Base-by-base conservation (phyloP, 2,329 filamentous ascomycete genomes). In the Colletotrichum sp. region DNA sequence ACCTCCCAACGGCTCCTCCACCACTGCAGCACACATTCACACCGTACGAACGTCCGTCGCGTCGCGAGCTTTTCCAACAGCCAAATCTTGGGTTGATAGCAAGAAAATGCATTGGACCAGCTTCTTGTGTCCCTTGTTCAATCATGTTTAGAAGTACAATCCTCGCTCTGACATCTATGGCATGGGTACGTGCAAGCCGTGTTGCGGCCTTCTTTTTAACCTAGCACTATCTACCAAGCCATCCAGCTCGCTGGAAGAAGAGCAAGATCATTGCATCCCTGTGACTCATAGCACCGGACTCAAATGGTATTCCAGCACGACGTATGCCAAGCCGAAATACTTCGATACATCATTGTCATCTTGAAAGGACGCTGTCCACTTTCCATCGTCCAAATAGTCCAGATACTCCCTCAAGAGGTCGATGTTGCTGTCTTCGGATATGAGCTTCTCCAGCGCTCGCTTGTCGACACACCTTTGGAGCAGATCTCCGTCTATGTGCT, bases 401-500 rank as follows among this genome's bases (percentile, higher is more conserved):
- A 93, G 83, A 60, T 91, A 85, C 76, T 88, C 84, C 52, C 82
- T 82, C 78, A 93, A 89, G 60, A 87, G 81, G 30, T 83, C 81
- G 6, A 85, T 77, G 21, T 83, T 82, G 59, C 81, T 81, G 24
- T 79, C 82, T 26, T 80, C 80, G 6, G 71, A 77, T 18, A 89
- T 82, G 16, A 91, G 79, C 34, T 80, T 78, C 79, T 90, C 87
- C 24, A 93, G 79, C 1, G 83, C 83, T 36, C 86, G 85, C 21
- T 81, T 84, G 21, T 89, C 84, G 13, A 92, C 78, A 75, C 92
- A 90, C 8, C 89, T 87, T 75, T 86, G 85, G 57, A 95, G 82
- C 44, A 95, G 85, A 79, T 95, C 92, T 0, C 94, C 94, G 77
- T 95, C 88, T 5, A 95, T 87, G 72, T 95, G 93, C 89, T 92